Evolutionary conservation across 257 asterid genomes (phyloP).

Genomic region (Capsicum baccatum): DNA sequence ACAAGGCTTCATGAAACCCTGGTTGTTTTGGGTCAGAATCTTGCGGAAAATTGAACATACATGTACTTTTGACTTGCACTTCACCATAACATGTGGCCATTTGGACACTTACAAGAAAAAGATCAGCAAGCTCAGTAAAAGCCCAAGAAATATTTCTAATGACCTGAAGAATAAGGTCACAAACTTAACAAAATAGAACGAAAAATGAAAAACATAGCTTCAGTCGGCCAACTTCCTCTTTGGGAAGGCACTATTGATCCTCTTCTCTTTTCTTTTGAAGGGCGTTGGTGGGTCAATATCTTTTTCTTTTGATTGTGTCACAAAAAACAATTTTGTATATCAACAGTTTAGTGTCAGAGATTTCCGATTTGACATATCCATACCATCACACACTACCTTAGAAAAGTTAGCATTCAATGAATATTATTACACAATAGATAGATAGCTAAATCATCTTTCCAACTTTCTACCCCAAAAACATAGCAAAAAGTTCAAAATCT

Average conservation of each 20-base stretch:
- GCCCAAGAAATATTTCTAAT: background rate
- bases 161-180: conserved; percentile 7
- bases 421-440: background rate
- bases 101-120: conserved; percentile 44
- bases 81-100: conserved; percentile 46
- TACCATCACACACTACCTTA: background rate
- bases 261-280: background rate
- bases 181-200: background rate
- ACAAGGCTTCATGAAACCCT: conserved; percentile 60
- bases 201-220: background rate
- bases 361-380: background rate
- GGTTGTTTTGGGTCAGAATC: conserved; percentile 71
- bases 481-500: background rate
- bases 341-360: background rate
- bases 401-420: background rate
- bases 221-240: background rate
- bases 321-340: background rate
- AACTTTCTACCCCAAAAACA: background rate
- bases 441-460: background rate
- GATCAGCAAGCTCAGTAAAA: background rate
- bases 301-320: conserved; percentile 21
- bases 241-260: background rate
- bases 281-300: too few relatives aligned
- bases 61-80: conserved; percentile 43
- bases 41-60: conserved; percentile 62